phyloP scores from a whole-genome alignment of 345 rosid genomes.

The Lenwebbia sp. region DNA sequence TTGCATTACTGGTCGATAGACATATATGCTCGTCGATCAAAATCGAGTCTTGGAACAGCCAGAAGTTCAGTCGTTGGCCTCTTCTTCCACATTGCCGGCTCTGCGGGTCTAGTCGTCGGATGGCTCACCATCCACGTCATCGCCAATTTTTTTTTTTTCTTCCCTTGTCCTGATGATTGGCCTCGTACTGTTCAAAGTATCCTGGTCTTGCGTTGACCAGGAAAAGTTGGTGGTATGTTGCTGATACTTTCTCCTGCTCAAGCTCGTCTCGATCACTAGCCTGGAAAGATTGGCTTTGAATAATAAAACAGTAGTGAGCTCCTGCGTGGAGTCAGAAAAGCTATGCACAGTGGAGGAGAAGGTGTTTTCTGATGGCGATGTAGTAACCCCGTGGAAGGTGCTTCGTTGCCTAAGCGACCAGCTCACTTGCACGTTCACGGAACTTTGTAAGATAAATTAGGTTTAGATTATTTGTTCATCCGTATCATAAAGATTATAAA shows the following conservation, averaged over 20 bases:
- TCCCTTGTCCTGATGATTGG: not conserved
- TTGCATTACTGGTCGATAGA: not conserved
- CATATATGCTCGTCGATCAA: not conserved
- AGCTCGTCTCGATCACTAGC: too few species aligned
- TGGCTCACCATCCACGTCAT: not conserved
- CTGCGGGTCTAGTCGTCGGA: not conserved
- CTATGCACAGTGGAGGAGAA: not conserved
- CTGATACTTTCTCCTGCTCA: not conserved
- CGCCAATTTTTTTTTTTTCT: not conserved
- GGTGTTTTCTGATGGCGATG: not conserved
- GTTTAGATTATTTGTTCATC: not conserved
- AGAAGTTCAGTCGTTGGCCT: not conserved
- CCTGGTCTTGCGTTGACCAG: not conserved
- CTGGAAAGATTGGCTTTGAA: not conserved
- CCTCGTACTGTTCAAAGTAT: not conserved
- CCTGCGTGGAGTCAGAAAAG: not conserved
- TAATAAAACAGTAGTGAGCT: not conserved
- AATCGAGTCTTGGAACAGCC: not conserved
- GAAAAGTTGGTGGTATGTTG: not conserved
- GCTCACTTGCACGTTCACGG: not conserved
- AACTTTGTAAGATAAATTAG: not conserved
- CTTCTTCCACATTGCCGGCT: not conserved
- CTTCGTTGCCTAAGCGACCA: not conserved
- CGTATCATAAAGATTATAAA: not conserved
- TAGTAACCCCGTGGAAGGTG: not conserved